Percentiles rank a stretch among this genome's conserved stretches.
These are phyloP conservation scores for Brassica rapa DNA, from an alignment of 345 rosid genomes.

Conservation along the genomic window DNA sequence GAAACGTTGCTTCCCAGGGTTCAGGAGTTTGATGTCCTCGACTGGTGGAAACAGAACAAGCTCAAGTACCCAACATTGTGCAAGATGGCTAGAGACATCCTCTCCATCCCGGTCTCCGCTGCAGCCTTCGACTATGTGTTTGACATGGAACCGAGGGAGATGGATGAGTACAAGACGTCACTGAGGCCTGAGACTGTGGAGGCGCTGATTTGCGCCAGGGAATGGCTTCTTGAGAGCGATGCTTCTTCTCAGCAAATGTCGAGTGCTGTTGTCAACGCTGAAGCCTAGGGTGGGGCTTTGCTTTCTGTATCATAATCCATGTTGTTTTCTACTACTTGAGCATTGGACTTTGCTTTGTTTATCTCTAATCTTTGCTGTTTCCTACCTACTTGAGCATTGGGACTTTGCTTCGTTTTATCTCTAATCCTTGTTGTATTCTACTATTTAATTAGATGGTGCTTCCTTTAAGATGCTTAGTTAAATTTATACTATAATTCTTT, in stretches of 20 bases:
- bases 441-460: background rate
- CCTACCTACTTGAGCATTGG: background rate
- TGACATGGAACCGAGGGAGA: constrained; percentile 53
- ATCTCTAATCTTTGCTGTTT: background rate
- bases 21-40: constrained; percentile 75
- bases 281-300: constrained; percentile 44
- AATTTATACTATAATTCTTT: background rate
- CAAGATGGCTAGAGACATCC: constrained; percentile 85
- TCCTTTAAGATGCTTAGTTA: background rate
- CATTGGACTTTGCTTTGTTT: background rate
- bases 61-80: constrained; percentile 80
- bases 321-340: constrained; percentile 18
- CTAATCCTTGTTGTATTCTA: background rate
- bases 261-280: constrained; percentile 57
- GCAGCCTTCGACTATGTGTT: constrained; percentile 59
- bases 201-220: constrained; percentile 86
- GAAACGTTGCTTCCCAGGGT: constrained; percentile 76
- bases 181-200: constrained; percentile 85
- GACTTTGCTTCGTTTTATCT: background rate
- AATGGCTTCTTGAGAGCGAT: constrained; percentile 64
- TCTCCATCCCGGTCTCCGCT: constrained; percentile 62
- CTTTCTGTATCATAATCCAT: background rate
- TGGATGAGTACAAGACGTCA: constrained; percentile 72
- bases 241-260: constrained; percentile 39
- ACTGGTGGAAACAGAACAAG: constrained; percentile 94